Conservation (phyloP, 371 early-diverging fungal species). For the Syncephalastrum racemosum region DNA sequence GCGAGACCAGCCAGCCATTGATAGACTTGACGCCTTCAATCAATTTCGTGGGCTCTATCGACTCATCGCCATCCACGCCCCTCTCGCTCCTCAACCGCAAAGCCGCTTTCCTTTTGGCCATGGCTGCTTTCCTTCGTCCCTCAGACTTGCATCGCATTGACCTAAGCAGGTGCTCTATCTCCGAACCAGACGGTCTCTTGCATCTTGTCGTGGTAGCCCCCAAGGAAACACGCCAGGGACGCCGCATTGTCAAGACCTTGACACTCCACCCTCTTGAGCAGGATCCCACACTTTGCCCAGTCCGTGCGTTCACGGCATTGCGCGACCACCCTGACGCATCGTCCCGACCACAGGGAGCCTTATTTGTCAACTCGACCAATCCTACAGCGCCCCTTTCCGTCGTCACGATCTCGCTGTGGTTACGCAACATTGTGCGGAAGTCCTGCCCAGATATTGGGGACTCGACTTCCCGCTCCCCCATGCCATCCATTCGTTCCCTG, state of each 20-base stretch:
- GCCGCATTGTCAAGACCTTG: slow-evolving; percentile 1
- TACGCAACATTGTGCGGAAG: too few species aligned
- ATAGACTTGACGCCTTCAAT: slow-evolving; percentile 8
- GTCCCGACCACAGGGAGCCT: background rate
- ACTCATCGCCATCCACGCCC: background rate
- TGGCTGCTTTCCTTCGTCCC: slow-evolving; percentile 6
- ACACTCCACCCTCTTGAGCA: background rate
- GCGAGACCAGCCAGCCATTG: background rate
- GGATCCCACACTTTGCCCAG: slow-evolving; percentile 2
- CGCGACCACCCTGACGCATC: background rate
- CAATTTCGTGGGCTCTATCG: background rate
- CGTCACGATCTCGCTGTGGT: slow-evolving; percentile 4
- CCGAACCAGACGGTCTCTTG: slow-evolving; percentile 1
- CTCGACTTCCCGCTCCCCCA: slow-evolving; percentile 1
- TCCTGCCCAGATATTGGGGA: too few species aligned
- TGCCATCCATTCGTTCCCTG: slow-evolving; percentile 11
- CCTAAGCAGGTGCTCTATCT: slow-evolving; percentile 1
- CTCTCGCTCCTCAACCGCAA: slow-evolving; percentile 1
- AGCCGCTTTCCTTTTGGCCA: slow-evolving; percentile 7
- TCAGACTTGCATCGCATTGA: slow-evolving; percentile 7
- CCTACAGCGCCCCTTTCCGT: background rate
- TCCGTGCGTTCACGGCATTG: slow-evolving; percentile 1
- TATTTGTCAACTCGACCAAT: slow-evolving; percentile 4
- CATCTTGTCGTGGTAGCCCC: slow-evolving; percentile 49
- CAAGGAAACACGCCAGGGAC: slow-evolving; percentile 9